Conservation (phyloP, 176 grass and related monocot species). For the Musa acuminata region DNA sequence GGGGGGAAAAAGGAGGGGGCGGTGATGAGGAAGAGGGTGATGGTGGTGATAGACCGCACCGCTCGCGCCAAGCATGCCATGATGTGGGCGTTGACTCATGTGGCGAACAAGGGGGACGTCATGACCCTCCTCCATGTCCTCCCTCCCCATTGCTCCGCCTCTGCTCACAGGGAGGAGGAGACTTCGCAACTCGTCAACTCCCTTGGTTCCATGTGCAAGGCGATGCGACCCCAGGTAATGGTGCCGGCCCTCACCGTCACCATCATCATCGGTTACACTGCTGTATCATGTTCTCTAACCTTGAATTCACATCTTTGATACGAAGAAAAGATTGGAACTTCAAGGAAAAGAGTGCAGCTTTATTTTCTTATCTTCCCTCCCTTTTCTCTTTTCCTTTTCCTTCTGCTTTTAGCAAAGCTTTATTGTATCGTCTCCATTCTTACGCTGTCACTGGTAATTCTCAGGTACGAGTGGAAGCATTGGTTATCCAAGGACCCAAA, state of each 20-base stretch:
- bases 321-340: no score
- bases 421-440: no score
- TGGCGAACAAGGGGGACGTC: slow-evolving; percentile 73
- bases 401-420: no score
- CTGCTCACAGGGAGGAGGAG: slow-evolving; percentile 16
- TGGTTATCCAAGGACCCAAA: slow-evolving; percentile 18
- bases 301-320: no score
- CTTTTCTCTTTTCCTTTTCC: no score
- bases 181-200: slow-evolving; percentile 56
- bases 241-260: background rate
- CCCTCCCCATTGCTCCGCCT: slow-evolving; percentile 15
- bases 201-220: slow-evolving; percentile 78
- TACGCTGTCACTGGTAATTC: no score
- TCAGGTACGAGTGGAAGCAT: slow-evolving; percentile 20
- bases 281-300: no score
- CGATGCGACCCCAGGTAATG: slow-evolving; percentile 64
- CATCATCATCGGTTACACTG: no score
- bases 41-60: slow-evolving; percentile 81
- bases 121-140: slow-evolving; percentile 86
- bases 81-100: slow-evolving; percentile 95
- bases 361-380: no score
- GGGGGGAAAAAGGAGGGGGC: slow-evolving; percentile 6
- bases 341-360: no score
- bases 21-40: slow-evolving; percentile 67
- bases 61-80: slow-evolving; percentile 77